phyloP scores from a whole-genome alignment of 2,329 filamentous ascomycete genomes.

The Myriangium duriaei region DNA sequence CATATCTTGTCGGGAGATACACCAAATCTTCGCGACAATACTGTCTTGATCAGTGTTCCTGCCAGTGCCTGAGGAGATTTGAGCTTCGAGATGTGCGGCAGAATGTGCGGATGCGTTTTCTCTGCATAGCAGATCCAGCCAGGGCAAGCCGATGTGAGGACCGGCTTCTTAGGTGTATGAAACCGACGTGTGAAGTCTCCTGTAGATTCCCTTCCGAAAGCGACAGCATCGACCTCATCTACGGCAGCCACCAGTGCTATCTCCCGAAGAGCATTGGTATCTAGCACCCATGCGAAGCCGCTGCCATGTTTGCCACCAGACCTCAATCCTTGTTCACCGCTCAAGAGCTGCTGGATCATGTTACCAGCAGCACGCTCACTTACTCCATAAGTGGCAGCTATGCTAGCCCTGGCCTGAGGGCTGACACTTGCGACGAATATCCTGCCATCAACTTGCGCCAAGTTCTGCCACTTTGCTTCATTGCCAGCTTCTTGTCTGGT shows the following conservation, averaged over 20 bases:
- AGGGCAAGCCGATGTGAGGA: slow-evolving; percentile 81
- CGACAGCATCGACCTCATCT: slow-evolving; percentile 32
- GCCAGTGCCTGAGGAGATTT: slow-evolving; percentile 91
- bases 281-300: slow-evolving; percentile 77
- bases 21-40: slow-evolving; percentile 58
- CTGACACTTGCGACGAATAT: slow-evolving; percentile 88
- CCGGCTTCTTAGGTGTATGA: slow-evolving; percentile 45
- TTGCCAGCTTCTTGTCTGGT: slow-evolving; percentile 11
- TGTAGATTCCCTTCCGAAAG: slow-evolving; percentile 20
- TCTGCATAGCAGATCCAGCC: slow-evolving; percentile 99
- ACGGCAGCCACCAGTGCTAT: slow-evolving; percentile 57
- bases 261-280: slow-evolving; percentile 75
- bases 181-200: slow-evolving; percentile 14
- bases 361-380: slow-evolving; percentile 61
- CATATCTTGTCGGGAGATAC: slow-evolving; percentile 73
- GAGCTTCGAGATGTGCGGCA: slow-evolving; percentile 78
- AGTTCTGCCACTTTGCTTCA: neutral
- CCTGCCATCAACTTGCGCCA: slow-evolving; percentile 39
- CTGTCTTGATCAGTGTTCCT: slow-evolving; percentile 80
- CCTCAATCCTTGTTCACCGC: slow-evolving; percentile 55
- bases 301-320: slow-evolving; percentile 60
- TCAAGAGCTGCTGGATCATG: slow-evolving; percentile 73
- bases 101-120: slow-evolving; percentile 88
- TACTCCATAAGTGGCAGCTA: slow-evolving; percentile 72
- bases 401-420: slow-evolving; percentile 76